Conservation (phyloP, 495 filamentous ascomycete species). For the Bryoglossum gracile region DNA sequence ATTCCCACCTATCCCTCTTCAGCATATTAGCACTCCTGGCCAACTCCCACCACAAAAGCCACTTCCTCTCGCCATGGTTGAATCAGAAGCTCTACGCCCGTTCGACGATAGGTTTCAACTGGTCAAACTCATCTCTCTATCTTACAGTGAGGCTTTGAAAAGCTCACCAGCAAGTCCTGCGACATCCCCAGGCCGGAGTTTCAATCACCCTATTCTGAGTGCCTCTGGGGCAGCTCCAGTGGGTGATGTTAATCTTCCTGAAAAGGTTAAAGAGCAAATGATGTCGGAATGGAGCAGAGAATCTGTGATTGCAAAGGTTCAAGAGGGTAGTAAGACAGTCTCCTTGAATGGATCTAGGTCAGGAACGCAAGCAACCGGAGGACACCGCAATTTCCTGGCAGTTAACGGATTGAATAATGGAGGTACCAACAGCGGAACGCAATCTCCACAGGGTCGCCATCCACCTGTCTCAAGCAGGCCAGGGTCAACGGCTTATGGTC, state of each 20-base stretch:
- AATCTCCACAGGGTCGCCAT: constrained; percentile 11
- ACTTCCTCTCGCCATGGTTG: constrained; percentile 41
- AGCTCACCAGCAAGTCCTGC: constrained; percentile 64
- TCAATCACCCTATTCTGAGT: constrained; percentile 53
- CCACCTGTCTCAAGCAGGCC: constrained; percentile 9
- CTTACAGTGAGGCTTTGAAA: constrained; percentile 50
- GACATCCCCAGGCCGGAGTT: constrained; percentile 59
- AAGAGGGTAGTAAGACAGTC: constrained; percentile 57
- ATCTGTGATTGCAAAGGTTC: constrained; percentile 54
- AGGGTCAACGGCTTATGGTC: constrained; percentile 24
- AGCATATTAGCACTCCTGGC: constrained; percentile 27
- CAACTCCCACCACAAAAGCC: constrained; percentile 33
- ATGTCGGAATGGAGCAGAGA: constrained; percentile 74
- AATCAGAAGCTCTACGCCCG: constrained; percentile 52
- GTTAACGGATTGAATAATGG: constrained; percentile 42
- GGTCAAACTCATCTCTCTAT: constrained; percentile 61
- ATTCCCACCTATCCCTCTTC: constrained; percentile 44
- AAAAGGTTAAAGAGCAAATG: constrained; percentile 60
- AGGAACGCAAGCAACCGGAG: constrained; percentile 44
- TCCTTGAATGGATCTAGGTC: constrained; percentile 67
- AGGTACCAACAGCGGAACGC: constrained; percentile 10
- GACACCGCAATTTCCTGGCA: constrained; percentile 44
- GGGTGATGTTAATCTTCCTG: constrained; percentile 29
- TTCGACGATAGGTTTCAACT: constrained; percentile 60
- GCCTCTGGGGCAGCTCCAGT: constrained; percentile 12